Conservation (phyloP, 169 alveolate species). For the Plasmodium fragile region DNA sequence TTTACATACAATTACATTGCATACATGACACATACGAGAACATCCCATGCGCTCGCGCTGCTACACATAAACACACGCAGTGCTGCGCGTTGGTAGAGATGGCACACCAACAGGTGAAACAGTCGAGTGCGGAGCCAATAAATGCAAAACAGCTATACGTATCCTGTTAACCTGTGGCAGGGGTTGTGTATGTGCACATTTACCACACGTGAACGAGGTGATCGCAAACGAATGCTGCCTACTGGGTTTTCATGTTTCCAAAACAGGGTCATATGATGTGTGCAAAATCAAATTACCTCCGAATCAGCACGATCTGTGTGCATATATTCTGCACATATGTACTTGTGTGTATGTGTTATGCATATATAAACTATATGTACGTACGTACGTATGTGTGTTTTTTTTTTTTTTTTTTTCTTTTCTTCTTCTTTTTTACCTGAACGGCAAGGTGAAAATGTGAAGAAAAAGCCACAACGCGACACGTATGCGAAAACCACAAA, state of each 20-base stretch:
- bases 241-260: constrained; percentile 10
- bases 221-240: neutral
- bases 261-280: neutral
- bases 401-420: constrained; percentile 6
- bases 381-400: neutral
- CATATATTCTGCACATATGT: neutral
- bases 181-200: neutral
- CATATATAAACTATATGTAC: neutral
- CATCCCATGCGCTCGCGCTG: neutral
- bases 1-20: neutral
- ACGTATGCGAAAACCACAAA: neutral
- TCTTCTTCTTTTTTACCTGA: constrained; percentile 10
- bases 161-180: neutral
- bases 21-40: neutral
- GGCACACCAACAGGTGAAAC: neutral
- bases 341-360: neutral
- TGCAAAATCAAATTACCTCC: neutral
- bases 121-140: neutral
- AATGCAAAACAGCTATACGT: neutral
- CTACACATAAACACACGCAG: neutral
- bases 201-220: neutral
- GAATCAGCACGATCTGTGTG: neutral
- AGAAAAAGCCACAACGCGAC: neutral
- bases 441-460: constrained; percentile 49
- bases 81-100: neutral